phyloP scores from a whole-genome alignment of 2,329 filamentous ascomycete genomes.

The Podosphaera xanthii region DNA sequence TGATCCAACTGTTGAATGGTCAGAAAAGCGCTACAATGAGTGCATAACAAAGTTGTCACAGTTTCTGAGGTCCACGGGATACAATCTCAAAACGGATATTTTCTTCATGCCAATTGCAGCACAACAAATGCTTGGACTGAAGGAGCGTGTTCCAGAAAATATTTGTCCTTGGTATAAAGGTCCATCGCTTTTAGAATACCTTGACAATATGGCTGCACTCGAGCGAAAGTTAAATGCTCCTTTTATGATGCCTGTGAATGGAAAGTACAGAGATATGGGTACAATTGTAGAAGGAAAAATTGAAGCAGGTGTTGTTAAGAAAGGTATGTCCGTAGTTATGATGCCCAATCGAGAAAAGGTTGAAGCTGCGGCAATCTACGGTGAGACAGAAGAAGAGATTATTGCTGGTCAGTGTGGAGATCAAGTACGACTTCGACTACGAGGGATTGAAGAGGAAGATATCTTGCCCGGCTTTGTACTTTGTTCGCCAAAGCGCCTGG shows the following conservation, averaged over 20 bases:
- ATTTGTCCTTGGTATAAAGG: slow-evolving; percentile 67
- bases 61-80: slow-evolving; percentile 81
- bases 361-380: slow-evolving; percentile 67
- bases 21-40: slow-evolving; percentile 75
- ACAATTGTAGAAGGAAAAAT: slow-evolving; percentile 97
- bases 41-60: slow-evolving; percentile 70
- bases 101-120: slow-evolving; percentile 93
- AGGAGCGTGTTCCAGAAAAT: slow-evolving; percentile 59
- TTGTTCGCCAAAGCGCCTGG: slow-evolving; percentile 79
- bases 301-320: slow-evolving; percentile 83
- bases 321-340: slow-evolving; percentile 66
- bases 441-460: slow-evolving; percentile 93
- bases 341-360: slow-evolving; percentile 84
- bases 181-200: slow-evolving; percentile 78
- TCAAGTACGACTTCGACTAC: slow-evolving; percentile 75
- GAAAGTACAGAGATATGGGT: slow-evolving; percentile 93
- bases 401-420: slow-evolving; percentile 68
- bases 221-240: slow-evolving; percentile 93
- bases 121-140: slow-evolving; percentile 67
- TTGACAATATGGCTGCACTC: slow-evolving; percentile 79
- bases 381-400: slow-evolving; percentile 90
- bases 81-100: slow-evolving; percentile 82
- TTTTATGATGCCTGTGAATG: slow-evolving; percentile 96
- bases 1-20: slow-evolving; percentile 90
- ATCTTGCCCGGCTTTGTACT: slow-evolving; percentile 88